Percentiles rank a stretch among this genome's conserved stretches.
Evolutionary conservation across 2,329 filamentous ascomycete genomes (phyloP).

Genomic region (Thielaviopsis punctulata): DNA sequence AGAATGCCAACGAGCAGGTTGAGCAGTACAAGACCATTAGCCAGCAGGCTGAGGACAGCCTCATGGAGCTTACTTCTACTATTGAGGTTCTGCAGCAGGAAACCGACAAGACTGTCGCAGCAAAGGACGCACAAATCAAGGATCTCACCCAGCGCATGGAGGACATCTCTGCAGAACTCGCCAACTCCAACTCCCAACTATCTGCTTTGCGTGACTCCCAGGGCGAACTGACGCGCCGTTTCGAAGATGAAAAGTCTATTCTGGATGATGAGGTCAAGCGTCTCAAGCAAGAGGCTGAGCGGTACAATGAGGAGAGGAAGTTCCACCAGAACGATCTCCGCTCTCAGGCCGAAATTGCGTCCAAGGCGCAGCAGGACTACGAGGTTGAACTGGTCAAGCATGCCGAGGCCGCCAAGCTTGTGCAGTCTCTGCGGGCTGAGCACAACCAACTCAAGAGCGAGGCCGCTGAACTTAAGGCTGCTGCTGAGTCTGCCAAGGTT

Average conservation of each 20-base stretch:
- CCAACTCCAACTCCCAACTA: constrained; percentile 65
- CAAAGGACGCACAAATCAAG: constrained; percentile 63
- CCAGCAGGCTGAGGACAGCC: constrained; percentile 70
- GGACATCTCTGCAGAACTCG: constrained; percentile 68
- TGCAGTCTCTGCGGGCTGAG: constrained; percentile 64
- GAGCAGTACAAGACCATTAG: constrained; percentile 83
- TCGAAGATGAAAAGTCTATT: constrained; percentile 66
- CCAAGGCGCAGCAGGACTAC: constrained; percentile 86
- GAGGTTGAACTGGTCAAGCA: constrained; percentile 90
- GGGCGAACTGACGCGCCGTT: constrained; percentile 50
- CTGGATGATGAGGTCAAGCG: constrained; percentile 65
- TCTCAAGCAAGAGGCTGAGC: constrained; percentile 69
- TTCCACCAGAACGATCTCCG: constrained; percentile 85
- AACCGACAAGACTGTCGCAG: constrained; percentile 54
- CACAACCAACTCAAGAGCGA: constrained; percentile 70
- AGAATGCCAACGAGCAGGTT: constrained; percentile 61
- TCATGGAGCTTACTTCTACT: constrained; percentile 61
- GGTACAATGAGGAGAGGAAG: constrained; percentile 60
- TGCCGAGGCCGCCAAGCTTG: constrained; percentile 75
- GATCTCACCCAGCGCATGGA: constrained; percentile 72
- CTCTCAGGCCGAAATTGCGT: constrained; percentile 81
- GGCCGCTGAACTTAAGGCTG: constrained; percentile 54
- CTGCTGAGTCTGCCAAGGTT: constrained; percentile 72
- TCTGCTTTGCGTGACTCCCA: constrained; percentile 65
- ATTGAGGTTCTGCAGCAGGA: constrained; percentile 81